These are phyloP conservation scores for Thielaviopsis musarum DNA, from an alignment of 2,329 filamentous ascomycete species.

Conservation along the genomic window DNA sequence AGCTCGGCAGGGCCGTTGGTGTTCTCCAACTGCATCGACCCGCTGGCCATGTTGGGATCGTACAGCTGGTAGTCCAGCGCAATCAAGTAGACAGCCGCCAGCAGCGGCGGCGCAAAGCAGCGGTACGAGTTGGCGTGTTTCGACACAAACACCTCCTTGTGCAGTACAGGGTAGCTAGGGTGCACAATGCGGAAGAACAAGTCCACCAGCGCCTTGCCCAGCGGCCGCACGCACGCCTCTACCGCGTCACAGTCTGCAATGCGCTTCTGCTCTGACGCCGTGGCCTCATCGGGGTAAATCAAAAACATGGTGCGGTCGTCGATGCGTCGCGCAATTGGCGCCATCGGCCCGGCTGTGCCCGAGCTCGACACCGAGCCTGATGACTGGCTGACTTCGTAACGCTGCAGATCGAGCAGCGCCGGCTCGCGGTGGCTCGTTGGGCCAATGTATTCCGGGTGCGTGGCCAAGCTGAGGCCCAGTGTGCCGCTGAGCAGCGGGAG, in stretches of 20 bases:
- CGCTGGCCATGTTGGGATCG: slow-evolving; percentile 24
- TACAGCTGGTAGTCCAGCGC: slow-evolving; percentile 35
- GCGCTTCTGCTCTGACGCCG: slow-evolving; percentile 23
- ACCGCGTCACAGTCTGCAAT: slow-evolving; percentile 31
- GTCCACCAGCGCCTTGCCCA: slow-evolving; percentile 39
- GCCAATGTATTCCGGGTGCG: slow-evolving; percentile 43
- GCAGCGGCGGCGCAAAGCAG: slow-evolving; percentile 32
- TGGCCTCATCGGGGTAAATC: slow-evolving; percentile 21
- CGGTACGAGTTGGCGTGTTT: slow-evolving; percentile 33
- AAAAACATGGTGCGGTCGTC: slow-evolving; percentile 22
- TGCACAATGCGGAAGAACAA: slow-evolving; percentile 41
- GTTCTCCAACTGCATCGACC: slow-evolving; percentile 18
- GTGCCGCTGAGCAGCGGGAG: slow-evolving; percentile 23
- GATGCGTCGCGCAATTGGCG: slow-evolving; percentile 19
- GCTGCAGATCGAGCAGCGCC: slow-evolving; percentile 37
- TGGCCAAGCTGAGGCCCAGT: slow-evolving; percentile 38
- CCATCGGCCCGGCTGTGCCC: neutral
- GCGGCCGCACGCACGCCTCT: slow-evolving; percentile 28
- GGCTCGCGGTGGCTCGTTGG: slow-evolving; percentile 42
- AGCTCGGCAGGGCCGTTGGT: slow-evolving; percentile 20
- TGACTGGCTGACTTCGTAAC: slow-evolving; percentile 27
- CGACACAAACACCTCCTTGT: slow-evolving; percentile 35
- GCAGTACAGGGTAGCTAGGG: slow-evolving; percentile 33
- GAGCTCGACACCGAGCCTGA: neutral
- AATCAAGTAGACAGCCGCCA: slow-evolving; percentile 35